These are phyloP conservation scores for Brasilioporus rufonigricans DNA, from an alignment of 768 basidiomycete genomes.

Conservation along the genomic window DNA sequence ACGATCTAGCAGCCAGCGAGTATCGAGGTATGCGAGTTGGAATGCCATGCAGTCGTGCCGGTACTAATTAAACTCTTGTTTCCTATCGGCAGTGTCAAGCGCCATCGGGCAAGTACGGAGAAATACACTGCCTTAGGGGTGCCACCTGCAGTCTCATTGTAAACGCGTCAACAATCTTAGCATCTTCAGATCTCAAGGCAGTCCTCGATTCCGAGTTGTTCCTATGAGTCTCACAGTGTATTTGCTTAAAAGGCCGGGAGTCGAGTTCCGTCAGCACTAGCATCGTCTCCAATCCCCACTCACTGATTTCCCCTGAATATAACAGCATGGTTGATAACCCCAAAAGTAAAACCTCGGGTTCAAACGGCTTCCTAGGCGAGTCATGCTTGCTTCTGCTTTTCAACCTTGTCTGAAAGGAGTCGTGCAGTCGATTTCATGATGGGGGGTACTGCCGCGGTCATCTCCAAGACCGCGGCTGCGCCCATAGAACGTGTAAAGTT, in stretches of 20 bases:
- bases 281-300: constrained; percentile 19
- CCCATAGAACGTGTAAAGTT: constrained; percentile 42
- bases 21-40: too few species aligned
- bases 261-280: background rate
- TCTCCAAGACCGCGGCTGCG: constrained; percentile 40
- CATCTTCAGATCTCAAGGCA: background rate
- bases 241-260: constrained; percentile 7
- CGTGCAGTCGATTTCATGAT: constrained; percentile 36
- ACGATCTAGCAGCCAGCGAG: too few species aligned
- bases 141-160: background rate
- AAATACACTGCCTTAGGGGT: background rate
- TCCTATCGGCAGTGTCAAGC: background rate
- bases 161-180: background rate
- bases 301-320: background rate
- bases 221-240: background rate
- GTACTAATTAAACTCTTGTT: background rate
- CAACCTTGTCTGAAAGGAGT: background rate
- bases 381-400: background rate
- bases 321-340: constrained; percentile 7
- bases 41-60: background rate
- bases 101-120: constrained; percentile 8
- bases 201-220: constrained; percentile 12
- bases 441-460: constrained; percentile 35
- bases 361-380: constrained; percentile 21
- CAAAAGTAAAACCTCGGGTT: background rate